Conservation (phyloP, 441 rosid species). For the Gossypium davidsonii region DNA sequence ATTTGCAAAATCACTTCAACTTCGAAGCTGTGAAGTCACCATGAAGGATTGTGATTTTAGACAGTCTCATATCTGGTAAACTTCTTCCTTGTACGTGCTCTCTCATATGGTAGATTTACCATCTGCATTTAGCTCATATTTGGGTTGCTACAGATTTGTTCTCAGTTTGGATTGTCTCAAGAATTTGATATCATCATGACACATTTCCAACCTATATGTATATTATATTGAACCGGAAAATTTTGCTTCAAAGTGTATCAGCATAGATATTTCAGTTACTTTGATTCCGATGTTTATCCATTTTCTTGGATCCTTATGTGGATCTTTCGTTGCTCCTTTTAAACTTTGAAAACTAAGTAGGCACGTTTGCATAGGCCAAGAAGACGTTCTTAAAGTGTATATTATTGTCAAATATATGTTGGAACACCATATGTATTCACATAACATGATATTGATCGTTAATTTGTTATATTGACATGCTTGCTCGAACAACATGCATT, state of each 20-base stretch:
- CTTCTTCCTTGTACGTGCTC: not conserved
- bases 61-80: not conserved
- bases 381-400: not conserved
- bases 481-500: not conserved
- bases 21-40: not conserved
- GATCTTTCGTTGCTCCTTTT: not conserved
- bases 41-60: not conserved
- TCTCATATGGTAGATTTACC: not conserved
- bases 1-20: conserved; percentile 2
- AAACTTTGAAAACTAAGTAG: not conserved
- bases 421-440: not conserved
- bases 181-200: not conserved
- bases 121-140: not conserved
- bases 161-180: not conserved
- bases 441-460: not conserved
- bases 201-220: not conserved
- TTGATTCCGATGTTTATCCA: not conserved
- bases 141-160: not conserved
- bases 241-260: not conserved
- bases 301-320: not conserved
- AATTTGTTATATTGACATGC: not conserved
- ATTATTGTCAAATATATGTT: not conserved
- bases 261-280: not conserved
- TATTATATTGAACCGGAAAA: not conserved
- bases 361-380: not conserved